Percentiles rank a stretch among this genome's conserved stretches.
These are phyloP conservation scores for Ophiosphaerella herpotricha DNA, from an alignment of 2,329 filamentous ascomycete species.

Conservation along the genomic window DNA sequence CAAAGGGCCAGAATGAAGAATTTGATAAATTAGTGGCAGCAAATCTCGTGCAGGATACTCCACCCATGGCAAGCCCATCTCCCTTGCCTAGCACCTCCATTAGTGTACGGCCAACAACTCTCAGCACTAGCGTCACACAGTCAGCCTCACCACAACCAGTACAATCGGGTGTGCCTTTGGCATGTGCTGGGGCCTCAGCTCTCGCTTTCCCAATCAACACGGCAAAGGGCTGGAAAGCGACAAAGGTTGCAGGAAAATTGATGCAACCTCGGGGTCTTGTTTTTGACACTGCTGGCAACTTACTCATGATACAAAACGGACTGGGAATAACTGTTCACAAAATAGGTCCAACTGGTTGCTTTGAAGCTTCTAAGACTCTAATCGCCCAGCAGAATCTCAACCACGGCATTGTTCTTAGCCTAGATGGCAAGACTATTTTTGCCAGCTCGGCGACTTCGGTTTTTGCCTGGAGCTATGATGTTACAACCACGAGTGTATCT, in stretches of 20 bases:
- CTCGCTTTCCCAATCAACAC: conserved; percentile 23
- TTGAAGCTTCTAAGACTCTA: conserved; percentile 23
- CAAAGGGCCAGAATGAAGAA: conserved; percentile 26
- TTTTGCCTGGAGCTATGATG: conserved; percentile 33
- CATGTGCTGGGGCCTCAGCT: conserved; percentile 22
- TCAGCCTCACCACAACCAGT: conserved; percentile 17
- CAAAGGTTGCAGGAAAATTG: conserved; percentile 48
- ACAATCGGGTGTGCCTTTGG: conserved; percentile 22
- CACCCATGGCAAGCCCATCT: conserved; percentile 18
- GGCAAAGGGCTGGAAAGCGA: conserved; percentile 35
- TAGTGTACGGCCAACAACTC: conserved; percentile 17
- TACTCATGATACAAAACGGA: conserved; percentile 48
- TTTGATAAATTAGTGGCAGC: conserved; percentile 31
- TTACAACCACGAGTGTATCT: conserved; percentile 37
- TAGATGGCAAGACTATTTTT: conserved; percentile 37
- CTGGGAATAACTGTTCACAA: conserved; percentile 46
- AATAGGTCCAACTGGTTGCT: conserved; percentile 43
- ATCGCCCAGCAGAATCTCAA: conserved; percentile 33
- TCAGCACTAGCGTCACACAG: conserved; percentile 14
- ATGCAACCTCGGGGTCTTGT: conserved; percentile 45
- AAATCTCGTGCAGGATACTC: conserved; percentile 22
- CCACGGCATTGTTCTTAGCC: conserved; percentile 33
- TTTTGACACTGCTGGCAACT: conserved; percentile 47
- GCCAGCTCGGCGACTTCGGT: conserved; percentile 35
- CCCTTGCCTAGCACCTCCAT: conserved; percentile 10